Evolutionary conservation across 1,284 basidiomycete species (phyloP), one percentile per base, ranked within the genome.

Genomic region (Marasmius tenuissimus): DNA sequence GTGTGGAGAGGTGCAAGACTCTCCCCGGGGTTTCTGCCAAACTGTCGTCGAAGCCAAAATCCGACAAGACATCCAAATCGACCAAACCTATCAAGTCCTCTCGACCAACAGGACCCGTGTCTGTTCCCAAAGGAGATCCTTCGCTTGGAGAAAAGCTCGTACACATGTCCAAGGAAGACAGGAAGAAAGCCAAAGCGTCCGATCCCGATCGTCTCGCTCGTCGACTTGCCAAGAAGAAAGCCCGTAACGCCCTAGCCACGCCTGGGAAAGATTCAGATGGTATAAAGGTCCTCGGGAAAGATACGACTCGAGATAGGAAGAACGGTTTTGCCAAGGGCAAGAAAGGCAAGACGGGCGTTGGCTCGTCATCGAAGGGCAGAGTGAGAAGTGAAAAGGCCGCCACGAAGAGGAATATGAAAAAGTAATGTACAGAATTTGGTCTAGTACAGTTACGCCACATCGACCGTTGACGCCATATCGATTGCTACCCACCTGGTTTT

Each of bases 201-300:
- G 91, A 97, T 70, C 81, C 86, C 0, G 91, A 92, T 59, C 87
- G 96, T 48, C 80, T 94, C 51, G 91, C 90, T 48, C 79, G 96
- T 57, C 82, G 96, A 57, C 72, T 96, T 70, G 93, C 93, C 52
- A 97, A 97, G 86, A 96, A 96, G 77, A 89, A 91, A 75, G 80
- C 85, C 35, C 81, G 85, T 61, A 81, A 79, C 62, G 73, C 76
- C 27, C 47, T 63, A 57, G 62, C 59, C 22, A 42, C 40, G 54
- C 38, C 34, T 35, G 50, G 49, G 11, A 39, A 49, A 69, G 80
- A 76, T 50, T 78, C 78, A 62, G 75, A 77, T 64, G 77, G 77
- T 5, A 72, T 80, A 22, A 77, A 81, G 62, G 57, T 73, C 49
- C 67, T 69, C 49, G 73, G 67, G 45, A 82, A 79, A 69, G 78